phyloP scores from a whole-genome alignment of 345 rosid genomes.

The Triadica sebifera region DNA sequence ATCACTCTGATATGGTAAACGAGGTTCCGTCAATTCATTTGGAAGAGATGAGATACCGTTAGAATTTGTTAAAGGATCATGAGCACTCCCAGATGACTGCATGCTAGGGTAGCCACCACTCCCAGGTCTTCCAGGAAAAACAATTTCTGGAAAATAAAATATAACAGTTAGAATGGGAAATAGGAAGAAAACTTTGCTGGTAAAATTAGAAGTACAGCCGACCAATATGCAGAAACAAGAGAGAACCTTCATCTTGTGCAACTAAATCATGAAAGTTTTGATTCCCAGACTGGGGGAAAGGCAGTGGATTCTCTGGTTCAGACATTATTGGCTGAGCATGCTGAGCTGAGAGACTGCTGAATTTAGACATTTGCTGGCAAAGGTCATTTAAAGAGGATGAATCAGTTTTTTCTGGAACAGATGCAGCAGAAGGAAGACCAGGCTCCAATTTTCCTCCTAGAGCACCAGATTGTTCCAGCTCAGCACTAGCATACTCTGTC shows the following conservation, averaged over 20 bases:
- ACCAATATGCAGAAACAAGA: background rate
- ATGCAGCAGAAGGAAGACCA: conserved; percentile 33
- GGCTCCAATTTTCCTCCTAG: conserved; percentile 40
- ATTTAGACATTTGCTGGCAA: conserved; percentile 25
- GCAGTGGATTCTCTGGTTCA: conserved; percentile 45
- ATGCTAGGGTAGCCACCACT: conserved; percentile 35
- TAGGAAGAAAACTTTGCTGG: background rate
- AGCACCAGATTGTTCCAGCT: conserved; percentile 39
- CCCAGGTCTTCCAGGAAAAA: conserved; percentile 60
- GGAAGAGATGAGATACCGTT: conserved; percentile 29
- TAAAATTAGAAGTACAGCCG: background rate
- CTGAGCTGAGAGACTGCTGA: conserved; percentile 35
- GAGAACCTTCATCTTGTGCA: conserved; percentile 55
- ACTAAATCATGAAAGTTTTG: conserved; percentile 42
- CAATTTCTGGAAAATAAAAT: conserved; percentile 44
- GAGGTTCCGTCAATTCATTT: conserved; percentile 30
- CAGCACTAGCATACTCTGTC: conserved; percentile 23
- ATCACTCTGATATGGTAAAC: conserved; percentile 38
- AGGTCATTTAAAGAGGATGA: conserved; percentile 28
- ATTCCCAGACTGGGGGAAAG: conserved; percentile 33
- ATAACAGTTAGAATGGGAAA: conserved; percentile 7
- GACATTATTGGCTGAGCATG: conserved; percentile 35
- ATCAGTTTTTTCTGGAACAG: conserved; percentile 34
- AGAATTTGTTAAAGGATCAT: conserved; percentile 22
- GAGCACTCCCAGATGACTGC: conserved; percentile 31